Base-by-base conservation (phyloP, 805 yeast species). In the Kuraishia ogatae region DNA sequence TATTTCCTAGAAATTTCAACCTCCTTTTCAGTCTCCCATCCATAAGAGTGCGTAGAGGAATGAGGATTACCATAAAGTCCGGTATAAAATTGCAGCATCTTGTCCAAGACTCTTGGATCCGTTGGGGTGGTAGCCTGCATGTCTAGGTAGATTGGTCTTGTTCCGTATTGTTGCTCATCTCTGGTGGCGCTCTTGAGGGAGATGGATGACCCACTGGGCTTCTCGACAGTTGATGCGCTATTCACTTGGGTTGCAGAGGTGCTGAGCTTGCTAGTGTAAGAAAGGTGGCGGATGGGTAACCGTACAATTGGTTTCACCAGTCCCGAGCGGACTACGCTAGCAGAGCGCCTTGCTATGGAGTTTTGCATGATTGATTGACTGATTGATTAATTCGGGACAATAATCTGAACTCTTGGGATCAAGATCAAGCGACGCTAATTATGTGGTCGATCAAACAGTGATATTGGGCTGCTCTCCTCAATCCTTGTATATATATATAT, bases 61-160 rank as follows among this genome's bases (percentile, higher is more conserved):
- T 94, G 99, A 22, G 99, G 99, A 69, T 94, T 94, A 59, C 99
- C 99, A 68, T 90, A 94, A 56, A 89, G 77, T 2, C 98, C 98
- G 1, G 98, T 93, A 69, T 82, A 87, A 66, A 85, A 90, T 62
- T 81, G 82, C 62, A 89, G 68, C 96, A 89, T 90, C 61, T 83
- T 85, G 67, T 89, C 97, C 61, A 94, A 72, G 10, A 94, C 99
- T 55, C 99, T 79, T 35, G 99, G 99, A 67, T 94, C 99, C 1
- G 94, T 88, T 26, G 98, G 99, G 0, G 99, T 93, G 0, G 99
- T 94, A 29, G 99, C 98, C 73, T 94, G 99, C 80, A 92, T 92
- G 65, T 94, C 99, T 65, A 94, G 74, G 71, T 94, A 94, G 59
- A 94, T 94, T 10, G 99, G 99, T 62, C 97, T 81, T 10, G 87